Evolutionary conservation across 108 stramenopile species (phyloP).

Genomic region (Mayamaea pseudoterrestris): DNA sequence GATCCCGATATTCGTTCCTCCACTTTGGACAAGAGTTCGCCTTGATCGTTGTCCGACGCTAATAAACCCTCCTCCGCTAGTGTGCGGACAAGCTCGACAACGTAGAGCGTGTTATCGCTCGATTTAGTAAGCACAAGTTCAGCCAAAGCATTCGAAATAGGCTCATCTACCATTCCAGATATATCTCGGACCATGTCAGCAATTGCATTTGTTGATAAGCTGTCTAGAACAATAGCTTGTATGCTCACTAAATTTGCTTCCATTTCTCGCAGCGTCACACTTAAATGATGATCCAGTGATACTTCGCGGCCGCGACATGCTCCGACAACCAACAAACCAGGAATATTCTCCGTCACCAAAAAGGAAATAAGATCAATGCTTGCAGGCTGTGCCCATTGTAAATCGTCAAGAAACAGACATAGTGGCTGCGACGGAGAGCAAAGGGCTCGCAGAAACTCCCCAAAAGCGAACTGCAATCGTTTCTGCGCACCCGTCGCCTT

Average conservation of each 20-base stretch:
- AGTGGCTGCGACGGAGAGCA: neutral
- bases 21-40: no score
- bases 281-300: neutral
- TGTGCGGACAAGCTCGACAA: neutral
- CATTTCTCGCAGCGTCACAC: neutral
- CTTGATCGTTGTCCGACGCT: no score
- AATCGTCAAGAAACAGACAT: constrained; percentile 34
- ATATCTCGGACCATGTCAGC: neutral
- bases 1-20: neutral
- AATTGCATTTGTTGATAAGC: neutral
- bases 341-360: neutral
- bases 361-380: neutral
- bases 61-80: neutral
- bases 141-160: neutral
- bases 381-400: constrained; percentile 37
- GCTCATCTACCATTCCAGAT: neutral
- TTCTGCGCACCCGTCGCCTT: neutral
- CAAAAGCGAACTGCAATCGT: neutral
- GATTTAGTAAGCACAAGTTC: neutral
- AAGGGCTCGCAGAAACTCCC: neutral
- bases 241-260: neutral
- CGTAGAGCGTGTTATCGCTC: neutral
- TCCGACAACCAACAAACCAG: neutral
- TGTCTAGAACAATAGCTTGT: neutral
- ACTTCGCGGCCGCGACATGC: neutral